Evolutionary conservation across 768 basidiomycete species (phyloP).

Genomic region (Boletales sp.): DNA sequence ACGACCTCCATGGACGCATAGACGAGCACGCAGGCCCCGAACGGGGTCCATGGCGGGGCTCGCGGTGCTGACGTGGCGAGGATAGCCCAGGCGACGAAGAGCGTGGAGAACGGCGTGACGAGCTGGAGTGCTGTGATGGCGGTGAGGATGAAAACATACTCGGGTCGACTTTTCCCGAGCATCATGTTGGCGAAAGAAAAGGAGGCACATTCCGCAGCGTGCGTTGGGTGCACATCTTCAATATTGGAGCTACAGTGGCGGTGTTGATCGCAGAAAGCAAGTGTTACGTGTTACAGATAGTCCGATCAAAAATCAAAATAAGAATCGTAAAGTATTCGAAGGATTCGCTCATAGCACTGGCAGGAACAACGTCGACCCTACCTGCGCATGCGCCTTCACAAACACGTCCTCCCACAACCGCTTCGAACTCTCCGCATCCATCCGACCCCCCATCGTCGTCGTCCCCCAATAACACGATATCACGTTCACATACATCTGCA

Average conservation of each 20-base stretch:
- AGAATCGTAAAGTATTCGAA: no score
- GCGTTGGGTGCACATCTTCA: no score
- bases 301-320: no score
- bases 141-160: slow-evolving; percentile 51
- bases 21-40: slow-evolving; percentile 17
- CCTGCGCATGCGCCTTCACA: slow-evolving; percentile 7
- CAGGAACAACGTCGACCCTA: not conserved
- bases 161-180: slow-evolving; percentile 45
- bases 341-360: not conserved
- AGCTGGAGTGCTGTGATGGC: slow-evolving; percentile 45
- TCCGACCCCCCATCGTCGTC: slow-evolving; percentile 5
- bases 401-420: slow-evolving; percentile 19
- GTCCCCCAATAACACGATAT: slow-evolving; percentile 9
- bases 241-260: no score
- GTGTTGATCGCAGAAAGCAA: no score
- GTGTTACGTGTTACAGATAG: no score
- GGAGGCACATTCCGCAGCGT: no score
- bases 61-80: not conserved
- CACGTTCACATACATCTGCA: slow-evolving; percentile 2
- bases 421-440: slow-evolving; percentile 12
- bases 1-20: slow-evolving; percentile 41
- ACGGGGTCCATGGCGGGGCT: not conserved
- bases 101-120: slow-evolving; percentile 47
- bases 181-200: slow-evolving; percentile 23
- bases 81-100: slow-evolving; percentile 31